Base-by-base conservation (phyloP, 2,329 filamentous ascomycete genomes). In the Penicillium aurantiogriseum region DNA sequence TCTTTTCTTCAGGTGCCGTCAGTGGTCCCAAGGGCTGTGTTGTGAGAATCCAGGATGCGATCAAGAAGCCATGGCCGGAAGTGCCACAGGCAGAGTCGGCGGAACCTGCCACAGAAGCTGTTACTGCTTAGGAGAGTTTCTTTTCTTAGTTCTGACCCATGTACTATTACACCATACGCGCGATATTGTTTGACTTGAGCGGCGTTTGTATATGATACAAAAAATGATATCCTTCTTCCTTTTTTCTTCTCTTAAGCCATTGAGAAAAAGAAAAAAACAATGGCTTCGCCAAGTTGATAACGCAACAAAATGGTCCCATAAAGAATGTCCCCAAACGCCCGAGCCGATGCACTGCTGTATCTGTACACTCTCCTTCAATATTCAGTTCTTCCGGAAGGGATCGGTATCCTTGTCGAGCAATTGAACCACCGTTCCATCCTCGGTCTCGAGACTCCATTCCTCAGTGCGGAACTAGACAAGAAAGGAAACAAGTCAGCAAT, bases 1-100 rank as follows among this genome's bases (percentile, higher is more conserved):
- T 39, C 33, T 21, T 44, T 38, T 2, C 38, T 64, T 23, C 61
- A 86, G 84, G 85, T 31, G 84, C 87, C 63, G 88, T 99, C 42
- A 89, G 89, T 35, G 94, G 94, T 0, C 93, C 93, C 57, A 95
- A 96, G 78, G 89, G 91, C 59, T 87, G 89, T 63, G 78, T 92
- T 56, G 89, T 99, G 60, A 87, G 88, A 77, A 81, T 99, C 55
- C 89, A 95, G 73, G 94, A 99, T 76, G 90, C 94, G 15, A 84
- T 94, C 74, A 95, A 95, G 83, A 94, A 95, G 80, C 83, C 86
- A 25, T 89, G 86, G 86, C 86, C 86, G 4, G 74, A 82, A 47
- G 74, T 84, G 45, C 57, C 62, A 15, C 45, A 49, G 43, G 46
- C 58, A 23, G 44, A 58, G 29, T 54, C 63, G 21, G 29, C 58